phyloP scores from a whole-genome alignment of 2,329 filamentous ascomycete genomes.

The Pseudocercospora vitis region DNA sequence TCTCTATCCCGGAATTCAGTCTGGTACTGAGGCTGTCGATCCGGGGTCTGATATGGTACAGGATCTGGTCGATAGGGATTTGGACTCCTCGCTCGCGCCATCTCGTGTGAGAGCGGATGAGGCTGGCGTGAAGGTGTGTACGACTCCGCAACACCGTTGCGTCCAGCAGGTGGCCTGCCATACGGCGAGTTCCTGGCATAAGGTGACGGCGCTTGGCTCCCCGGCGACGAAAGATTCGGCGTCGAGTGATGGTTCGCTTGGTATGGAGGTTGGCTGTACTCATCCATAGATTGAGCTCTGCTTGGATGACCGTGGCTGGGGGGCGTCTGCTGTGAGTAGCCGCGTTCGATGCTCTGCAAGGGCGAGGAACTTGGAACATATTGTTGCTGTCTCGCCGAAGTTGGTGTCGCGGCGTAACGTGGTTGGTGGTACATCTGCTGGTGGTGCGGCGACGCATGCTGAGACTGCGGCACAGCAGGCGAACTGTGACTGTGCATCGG shows the following conservation, averaged over 20 bases:
- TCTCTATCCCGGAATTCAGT: conserved; percentile 21
- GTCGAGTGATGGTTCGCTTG: conserved; percentile 35
- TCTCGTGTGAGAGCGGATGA: conserved; percentile 40
- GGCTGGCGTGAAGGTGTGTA: conserved; percentile 37
- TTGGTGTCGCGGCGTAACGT: conserved; percentile 28
- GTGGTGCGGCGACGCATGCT: conserved; percentile 16
- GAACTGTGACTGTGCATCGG: conserved; percentile 41
- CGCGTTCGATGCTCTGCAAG: conserved; percentile 34
- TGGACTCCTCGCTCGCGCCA: conserved; percentile 35
- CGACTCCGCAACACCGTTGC: conserved; percentile 38
- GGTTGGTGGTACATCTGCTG: conserved; percentile 23
- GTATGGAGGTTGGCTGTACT: conserved; percentile 32
- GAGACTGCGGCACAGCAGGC: conserved; percentile 33
- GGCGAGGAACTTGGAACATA: conserved; percentile 34
- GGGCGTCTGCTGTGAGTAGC: conserved; percentile 30
- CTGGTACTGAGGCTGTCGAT: conserved; percentile 20
- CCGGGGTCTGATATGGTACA: conserved; percentile 12
- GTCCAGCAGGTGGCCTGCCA: conserved; percentile 26
- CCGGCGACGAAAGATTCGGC: conserved; percentile 21
- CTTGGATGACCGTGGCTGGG: conserved; percentile 25
- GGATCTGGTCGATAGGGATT: conserved; percentile 14
- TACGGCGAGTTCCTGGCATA: conserved; percentile 25
- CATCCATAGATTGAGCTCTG: conserved; percentile 34
- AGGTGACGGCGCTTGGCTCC: conserved; percentile 30
- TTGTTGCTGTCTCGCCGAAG: conserved; percentile 24